phyloP scores from a whole-genome alignment of 2,329 filamentous ascomycete species.

The Nothopassalora personata region DNA sequence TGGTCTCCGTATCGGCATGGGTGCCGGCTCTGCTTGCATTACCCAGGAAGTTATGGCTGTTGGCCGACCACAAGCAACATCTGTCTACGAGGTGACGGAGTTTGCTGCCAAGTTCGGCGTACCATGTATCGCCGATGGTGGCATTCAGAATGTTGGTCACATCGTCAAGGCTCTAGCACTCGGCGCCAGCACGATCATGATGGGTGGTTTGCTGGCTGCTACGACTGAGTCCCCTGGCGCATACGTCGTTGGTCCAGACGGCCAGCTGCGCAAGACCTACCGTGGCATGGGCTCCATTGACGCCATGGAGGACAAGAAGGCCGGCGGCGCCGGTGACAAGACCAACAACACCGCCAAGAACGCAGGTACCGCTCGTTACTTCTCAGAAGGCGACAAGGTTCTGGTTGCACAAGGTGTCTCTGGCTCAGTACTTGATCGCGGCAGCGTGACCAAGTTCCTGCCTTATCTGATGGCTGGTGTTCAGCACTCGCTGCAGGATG shows the following conservation, averaged over 20 bases:
- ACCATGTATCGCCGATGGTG: conserved; percentile 95
- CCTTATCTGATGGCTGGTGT: conserved; percentile 93
- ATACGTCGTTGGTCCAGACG: conserved; percentile 92
- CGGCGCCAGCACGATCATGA: conserved; percentile 95
- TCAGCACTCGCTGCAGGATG: conserved; percentile 96
- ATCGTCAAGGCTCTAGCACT: conserved; percentile 97
- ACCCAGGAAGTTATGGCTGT: conserved; percentile 99
- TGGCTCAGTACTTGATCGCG: conserved; percentile 74
- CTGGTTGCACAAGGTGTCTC: conserved; percentile 96
- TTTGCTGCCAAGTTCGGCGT: conserved; percentile 94
- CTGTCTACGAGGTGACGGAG: conserved; percentile 80
- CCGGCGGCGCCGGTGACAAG: conserved; percentile 68
- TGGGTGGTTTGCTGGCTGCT: conserved; percentile 94
- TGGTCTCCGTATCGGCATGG: conserved; percentile 97
- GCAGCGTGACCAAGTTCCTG: conserved; percentile 86
- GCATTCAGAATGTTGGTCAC: conserved; percentile 97
- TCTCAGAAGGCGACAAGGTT: conserved; percentile 91
- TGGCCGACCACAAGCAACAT: conserved; percentile 87
- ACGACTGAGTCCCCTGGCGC: conserved; percentile 96
- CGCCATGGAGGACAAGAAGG: conserved; percentile 99
- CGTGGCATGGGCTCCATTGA: conserved; percentile 98
- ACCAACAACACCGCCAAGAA: conserved; percentile 91
- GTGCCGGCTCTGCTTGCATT: conserved; percentile 94
- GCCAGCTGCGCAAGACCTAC: conserved; percentile 98
- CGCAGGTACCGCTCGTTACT: conserved; percentile 94